Evolutionary conservation across 2,329 filamentous ascomycete genomes (phyloP).

Genomic region (Botrytis paeoniae): DNA sequence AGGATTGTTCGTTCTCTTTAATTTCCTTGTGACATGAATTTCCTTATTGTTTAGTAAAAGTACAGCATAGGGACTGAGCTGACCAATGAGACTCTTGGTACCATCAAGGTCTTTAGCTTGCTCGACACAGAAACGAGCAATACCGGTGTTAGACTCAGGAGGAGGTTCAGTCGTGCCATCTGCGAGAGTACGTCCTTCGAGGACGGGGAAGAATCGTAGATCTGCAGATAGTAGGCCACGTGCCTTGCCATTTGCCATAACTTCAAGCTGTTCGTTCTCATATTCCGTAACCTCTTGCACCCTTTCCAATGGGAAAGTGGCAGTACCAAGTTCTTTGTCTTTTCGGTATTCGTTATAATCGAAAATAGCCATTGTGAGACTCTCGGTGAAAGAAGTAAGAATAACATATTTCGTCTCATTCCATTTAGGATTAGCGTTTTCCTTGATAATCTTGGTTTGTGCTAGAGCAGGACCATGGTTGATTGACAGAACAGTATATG

Average conservation of each 20-base stretch:
- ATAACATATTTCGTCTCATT: slow-evolving; percentile 97
- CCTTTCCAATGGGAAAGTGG: slow-evolving; percentile 80
- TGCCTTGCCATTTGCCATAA: slow-evolving; percentile 78
- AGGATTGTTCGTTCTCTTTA: slow-evolving; percentile 96
- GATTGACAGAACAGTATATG: slow-evolving; percentile 80
- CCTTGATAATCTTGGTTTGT: slow-evolving; percentile 81
- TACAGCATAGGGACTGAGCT: slow-evolving; percentile 85
- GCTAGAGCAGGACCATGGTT: slow-evolving; percentile 80
- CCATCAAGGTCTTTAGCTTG: slow-evolving; percentile 95
- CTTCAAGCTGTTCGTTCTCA: slow-evolving; percentile 81
- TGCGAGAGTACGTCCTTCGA: slow-evolving; percentile 66
- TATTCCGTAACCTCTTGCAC: slow-evolving; percentile 73
- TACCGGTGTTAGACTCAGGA: slow-evolving; percentile 89
- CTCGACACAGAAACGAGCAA: slow-evolving; percentile 87
- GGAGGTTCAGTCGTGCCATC: slow-evolving; percentile 78
- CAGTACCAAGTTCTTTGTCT: slow-evolving; percentile 88
- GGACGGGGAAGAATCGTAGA: slow-evolving; percentile 91
- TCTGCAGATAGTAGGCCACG: slow-evolving; percentile 79
- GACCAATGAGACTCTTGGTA: slow-evolving; percentile 85
- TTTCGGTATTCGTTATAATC: slow-evolving; percentile 97
- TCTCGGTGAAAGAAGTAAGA: slow-evolving; percentile 84
- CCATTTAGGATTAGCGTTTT: slow-evolving; percentile 86
- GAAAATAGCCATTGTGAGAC: slow-evolving; percentile 78
- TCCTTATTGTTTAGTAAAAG: slow-evolving; percentile 90
- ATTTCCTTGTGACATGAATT: slow-evolving; percentile 81